Percentiles rank a stretch among this genome's conserved stretches.
Conservation (phyloP, 2,329 filamentous ascomycete genomes). For the Xylaria sp. region DNA sequence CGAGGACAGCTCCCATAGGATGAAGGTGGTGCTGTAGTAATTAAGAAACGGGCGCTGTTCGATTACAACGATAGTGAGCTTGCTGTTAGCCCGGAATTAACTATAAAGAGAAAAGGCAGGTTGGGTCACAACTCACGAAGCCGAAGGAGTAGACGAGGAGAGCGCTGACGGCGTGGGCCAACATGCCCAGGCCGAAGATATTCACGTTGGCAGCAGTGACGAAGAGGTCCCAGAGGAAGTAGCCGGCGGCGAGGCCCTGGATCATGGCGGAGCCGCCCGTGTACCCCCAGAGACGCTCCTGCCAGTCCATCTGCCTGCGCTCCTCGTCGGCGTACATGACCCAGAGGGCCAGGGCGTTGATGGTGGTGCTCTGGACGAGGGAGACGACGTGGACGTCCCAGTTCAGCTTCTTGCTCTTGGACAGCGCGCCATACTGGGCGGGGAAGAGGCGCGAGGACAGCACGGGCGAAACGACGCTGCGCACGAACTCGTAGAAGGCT, state of each 20-base stretch:
- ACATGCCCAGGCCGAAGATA: slow-evolving; percentile 79
- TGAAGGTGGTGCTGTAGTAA: slow-evolving; percentile 83
- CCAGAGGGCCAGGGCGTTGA: slow-evolving; percentile 79
- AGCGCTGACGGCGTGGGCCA: slow-evolving; percentile 81
- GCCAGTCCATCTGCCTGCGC: slow-evolving; percentile 71
- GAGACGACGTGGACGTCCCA: slow-evolving; percentile 90
- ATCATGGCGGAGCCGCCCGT: slow-evolving; percentile 77
- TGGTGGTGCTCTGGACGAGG: slow-evolving; percentile 79
- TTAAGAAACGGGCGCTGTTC: slow-evolving; percentile 82
- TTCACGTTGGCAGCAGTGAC: slow-evolving; percentile 75
- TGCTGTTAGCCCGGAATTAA: slow-evolving; percentile 9
- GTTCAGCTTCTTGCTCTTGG: slow-evolving; percentile 74
- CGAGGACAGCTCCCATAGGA: slow-evolving; percentile 87
- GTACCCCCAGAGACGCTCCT: slow-evolving; percentile 81
- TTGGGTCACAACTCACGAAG: slow-evolving; percentile 70
- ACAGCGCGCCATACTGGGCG: slow-evolving; percentile 70
- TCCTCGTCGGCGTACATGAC: slow-evolving; percentile 76
- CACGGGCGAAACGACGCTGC: slow-evolving; percentile 73
- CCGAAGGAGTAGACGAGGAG: slow-evolving; percentile 80
- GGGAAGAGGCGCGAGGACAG: slow-evolving; percentile 73
- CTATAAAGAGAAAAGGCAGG: neutral
- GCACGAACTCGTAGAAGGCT: slow-evolving; percentile 75
- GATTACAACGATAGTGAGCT: neutral
- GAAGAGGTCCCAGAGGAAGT: slow-evolving; percentile 85
- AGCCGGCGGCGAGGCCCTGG: slow-evolving; percentile 80